phyloP scores from a whole-genome alignment of 768 basidiomycete species.

The Hypsizygus marmoreus region DNA sequence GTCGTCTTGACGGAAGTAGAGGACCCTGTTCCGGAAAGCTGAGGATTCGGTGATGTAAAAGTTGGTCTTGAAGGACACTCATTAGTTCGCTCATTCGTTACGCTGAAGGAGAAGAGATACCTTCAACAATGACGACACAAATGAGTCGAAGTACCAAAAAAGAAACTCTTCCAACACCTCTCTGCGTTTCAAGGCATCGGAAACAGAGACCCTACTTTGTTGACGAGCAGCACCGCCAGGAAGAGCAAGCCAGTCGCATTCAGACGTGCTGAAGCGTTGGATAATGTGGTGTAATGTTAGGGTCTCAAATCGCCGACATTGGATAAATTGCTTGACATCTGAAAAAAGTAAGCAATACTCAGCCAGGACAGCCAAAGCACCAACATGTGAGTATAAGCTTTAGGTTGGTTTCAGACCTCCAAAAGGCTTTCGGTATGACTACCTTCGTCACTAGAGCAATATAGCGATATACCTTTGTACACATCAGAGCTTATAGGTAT shows the following conservation, averaged over 20 bases:
- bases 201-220: slow-evolving; percentile 55
- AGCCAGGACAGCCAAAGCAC: slow-evolving; percentile 19
- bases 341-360: not conserved
- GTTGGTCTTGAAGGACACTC: slow-evolving; percentile 57
- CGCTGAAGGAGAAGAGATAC: slow-evolving; percentile 40
- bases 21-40: slow-evolving; percentile 75
- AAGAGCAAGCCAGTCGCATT: slow-evolving; percentile 79
- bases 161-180: slow-evolving; percentile 85
- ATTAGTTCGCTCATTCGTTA: not conserved
- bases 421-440: slow-evolving; percentile 75
- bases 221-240: slow-evolving; percentile 33
- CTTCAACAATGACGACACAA: slow-evolving; percentile 76
- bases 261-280: slow-evolving; percentile 72
- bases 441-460: slow-evolving; percentile 59
- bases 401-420: slow-evolving; percentile 75
- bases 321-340: slow-evolving; percentile 80
- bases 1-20: slow-evolving; percentile 95
- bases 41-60: slow-evolving; percentile 96
- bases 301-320: slow-evolving; percentile 79
- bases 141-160: slow-evolving; percentile 93
- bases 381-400: slow-evolving; percentile 57
- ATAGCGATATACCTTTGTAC: slow-evolving; percentile 67
- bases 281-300: slow-evolving; percentile 73
- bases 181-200: slow-evolving; percentile 75
- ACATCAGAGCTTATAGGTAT: not conserved